Percentiles rank a stretch among this genome's conserved stretches.
These are phyloP conservation scores for Zychaea mexicana DNA, from an alignment of 371 early-diverging fungal species.

Conservation along the genomic window DNA sequence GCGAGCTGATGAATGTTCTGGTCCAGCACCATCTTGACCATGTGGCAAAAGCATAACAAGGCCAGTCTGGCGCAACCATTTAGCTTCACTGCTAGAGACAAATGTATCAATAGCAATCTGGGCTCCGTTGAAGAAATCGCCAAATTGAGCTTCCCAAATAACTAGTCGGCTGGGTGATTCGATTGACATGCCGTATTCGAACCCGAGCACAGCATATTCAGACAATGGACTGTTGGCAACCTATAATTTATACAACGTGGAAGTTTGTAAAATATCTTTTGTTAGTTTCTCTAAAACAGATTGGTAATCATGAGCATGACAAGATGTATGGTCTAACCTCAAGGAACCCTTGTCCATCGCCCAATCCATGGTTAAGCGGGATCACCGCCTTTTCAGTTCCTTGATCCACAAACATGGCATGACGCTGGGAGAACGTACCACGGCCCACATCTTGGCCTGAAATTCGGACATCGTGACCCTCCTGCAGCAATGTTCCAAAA, in stretches of 20 bases:
- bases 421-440: constrained; percentile 97
- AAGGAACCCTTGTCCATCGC: constrained; percentile 55
- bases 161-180: constrained; percentile 82
- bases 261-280: too few relatives aligned
- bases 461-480: constrained; percentile 88
- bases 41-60: constrained; percentile 93
- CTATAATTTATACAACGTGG: too few relatives aligned
- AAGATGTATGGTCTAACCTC: constrained; percentile 61
- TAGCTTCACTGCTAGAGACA: constrained; percentile 86
- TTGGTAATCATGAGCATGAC: not conserved
- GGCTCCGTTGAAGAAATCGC: constrained; percentile 97
- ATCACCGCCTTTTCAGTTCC: constrained; percentile 72
- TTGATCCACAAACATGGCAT: constrained; percentile 90
- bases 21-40: constrained; percentile 97
- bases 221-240: constrained; percentile 90
- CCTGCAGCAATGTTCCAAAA: constrained; percentile 83
- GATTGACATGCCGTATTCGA: constrained; percentile 92
- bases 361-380: constrained; percentile 78
- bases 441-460: constrained; percentile 98
- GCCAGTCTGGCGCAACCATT: constrained; percentile 93
- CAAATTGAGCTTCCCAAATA: constrained; percentile 99
- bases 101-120: constrained; percentile 96
- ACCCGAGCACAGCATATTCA: constrained; percentile 95
- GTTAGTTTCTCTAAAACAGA: too few relatives aligned
- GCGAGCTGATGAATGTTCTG: constrained; percentile 91